Evolutionary conservation across 116 monocot species (phyloP).

Genomic region (Dioscorea cayenensis): DNA sequence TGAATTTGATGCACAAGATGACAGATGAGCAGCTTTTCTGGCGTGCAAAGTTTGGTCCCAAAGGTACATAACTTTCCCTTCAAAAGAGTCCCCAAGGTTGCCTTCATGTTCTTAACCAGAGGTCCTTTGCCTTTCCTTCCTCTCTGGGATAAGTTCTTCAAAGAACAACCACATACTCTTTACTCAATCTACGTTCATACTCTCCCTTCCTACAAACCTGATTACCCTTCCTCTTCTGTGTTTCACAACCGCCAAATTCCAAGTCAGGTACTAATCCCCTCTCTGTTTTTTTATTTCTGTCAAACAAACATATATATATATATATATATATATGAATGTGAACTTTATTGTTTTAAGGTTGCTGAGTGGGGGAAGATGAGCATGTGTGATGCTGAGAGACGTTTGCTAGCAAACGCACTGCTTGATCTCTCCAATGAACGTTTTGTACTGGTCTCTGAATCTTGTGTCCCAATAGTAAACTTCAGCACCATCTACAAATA

Average conservation of each 20-base stretch:
- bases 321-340: background rate
- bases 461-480: conserved; percentile 9
- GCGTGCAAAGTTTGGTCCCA: conserved; percentile 35
- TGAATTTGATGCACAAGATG: conserved; percentile 44
- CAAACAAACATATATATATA: too few species aligned
- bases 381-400: conserved; percentile 16
- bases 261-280: conserved; percentile 22
- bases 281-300: too few species aligned
- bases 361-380: conserved; percentile 17
- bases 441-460: conserved; percentile 10
- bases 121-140: conserved; percentile 37
- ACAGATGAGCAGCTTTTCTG: conserved; percentile 56
- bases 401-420: conserved; percentile 13
- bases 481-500: conserved; percentile 14
- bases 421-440: conserved; percentile 17
- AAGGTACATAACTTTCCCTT: conserved; percentile 24
- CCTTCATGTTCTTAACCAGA: conserved; percentile 40
- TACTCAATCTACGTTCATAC: conserved; percentile 37
- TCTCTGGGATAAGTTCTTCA: conserved; percentile 37
- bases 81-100: conserved; percentile 27
- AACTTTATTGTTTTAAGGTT: background rate
- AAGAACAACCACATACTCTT: conserved; percentile 18
- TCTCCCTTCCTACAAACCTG: conserved; percentile 21
- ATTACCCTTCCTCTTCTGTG: conserved; percentile 19
- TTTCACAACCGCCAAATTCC: conserved; percentile 40